A percentile compares a stretch with the other conserved stretches of the same genome.
Conservation (phyloP, 2,329 filamentous ascomycete species). For the Ascochyta viciae-villosae region DNA sequence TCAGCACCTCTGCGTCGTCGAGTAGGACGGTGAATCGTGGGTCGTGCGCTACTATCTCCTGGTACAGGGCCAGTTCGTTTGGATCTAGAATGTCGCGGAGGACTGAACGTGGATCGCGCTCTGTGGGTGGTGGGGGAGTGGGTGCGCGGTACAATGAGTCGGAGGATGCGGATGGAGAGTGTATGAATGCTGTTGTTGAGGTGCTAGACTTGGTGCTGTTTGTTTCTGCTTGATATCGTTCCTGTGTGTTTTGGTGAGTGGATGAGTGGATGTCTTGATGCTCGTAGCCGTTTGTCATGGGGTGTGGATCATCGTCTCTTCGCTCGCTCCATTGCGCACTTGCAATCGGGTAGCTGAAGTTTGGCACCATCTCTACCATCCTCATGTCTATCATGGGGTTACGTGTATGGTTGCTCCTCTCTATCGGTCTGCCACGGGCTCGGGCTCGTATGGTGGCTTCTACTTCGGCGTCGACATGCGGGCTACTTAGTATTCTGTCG, state of each 20-base stretch:
- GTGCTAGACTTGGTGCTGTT: not conserved
- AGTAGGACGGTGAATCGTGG: not conserved
- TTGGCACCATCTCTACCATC: slow-evolving; percentile 28
- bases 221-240: not conserved
- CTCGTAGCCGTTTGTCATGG: not conserved
- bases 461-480: slow-evolving; percentile 6
- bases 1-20: not conserved
- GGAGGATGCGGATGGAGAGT: not conserved
- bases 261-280: not conserved
- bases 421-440: not conserved
- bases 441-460: slow-evolving; percentile 12
- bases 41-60: not conserved
- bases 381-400: not conserved
- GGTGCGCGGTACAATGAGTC: slow-evolving; percentile 1
- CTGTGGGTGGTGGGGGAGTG: not conserved
- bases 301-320: too few relatives aligned
- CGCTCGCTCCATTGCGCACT: slow-evolving; percentile 21
- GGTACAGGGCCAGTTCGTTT: slow-evolving; percentile 4
- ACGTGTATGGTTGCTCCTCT: not conserved
- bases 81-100: not conserved
- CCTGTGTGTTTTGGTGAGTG: not conserved
- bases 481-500: slow-evolving; percentile 1
- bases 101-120: not conserved
- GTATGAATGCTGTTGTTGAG: not conserved
- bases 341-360: slow-evolving; percentile 31